Evolutionary conservation across 2,329 filamentous ascomycete species (phyloP).

Genomic region (Macrophomina tecta): DNA sequence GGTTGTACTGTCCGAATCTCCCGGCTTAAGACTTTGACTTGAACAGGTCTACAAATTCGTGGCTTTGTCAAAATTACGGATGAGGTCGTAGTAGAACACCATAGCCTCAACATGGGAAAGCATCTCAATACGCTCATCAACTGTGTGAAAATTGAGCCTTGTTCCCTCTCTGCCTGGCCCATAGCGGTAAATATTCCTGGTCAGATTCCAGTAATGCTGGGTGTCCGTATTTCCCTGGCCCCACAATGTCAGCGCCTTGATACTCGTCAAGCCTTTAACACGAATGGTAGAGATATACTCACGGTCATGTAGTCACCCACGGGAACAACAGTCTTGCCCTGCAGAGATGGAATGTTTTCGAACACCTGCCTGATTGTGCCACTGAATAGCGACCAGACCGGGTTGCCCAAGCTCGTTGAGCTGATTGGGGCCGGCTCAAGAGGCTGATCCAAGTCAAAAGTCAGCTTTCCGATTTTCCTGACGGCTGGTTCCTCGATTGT

Average conservation of each 20-base stretch:
- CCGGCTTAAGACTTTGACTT: too few species aligned
- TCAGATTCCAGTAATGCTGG: slow-evolving; percentile 58
- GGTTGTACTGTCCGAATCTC: too few species aligned
- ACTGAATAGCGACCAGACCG: slow-evolving; percentile 46
- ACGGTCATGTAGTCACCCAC: slow-evolving; percentile 54
- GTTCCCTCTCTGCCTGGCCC: slow-evolving; percentile 54
- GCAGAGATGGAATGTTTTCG: slow-evolving; percentile 36
- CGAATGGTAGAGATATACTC: slow-evolving; percentile 33
- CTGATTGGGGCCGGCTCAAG: slow-evolving; percentile 65
- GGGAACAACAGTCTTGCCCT: slow-evolving; percentile 46
- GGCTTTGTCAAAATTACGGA: slow-evolving; percentile 26
- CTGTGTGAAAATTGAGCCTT: slow-evolving; percentile 56
- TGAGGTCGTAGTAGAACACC: slow-evolving; percentile 36
- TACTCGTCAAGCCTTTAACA: slow-evolving; percentile 32
- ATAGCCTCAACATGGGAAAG: slow-evolving; percentile 52
- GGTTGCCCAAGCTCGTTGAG: slow-evolving; percentile 50
- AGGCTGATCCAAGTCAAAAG: slow-evolving; percentile 46
- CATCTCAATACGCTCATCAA: slow-evolving; percentile 56
- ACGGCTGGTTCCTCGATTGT: slow-evolving; percentile 41
- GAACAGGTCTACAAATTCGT: not conserved
- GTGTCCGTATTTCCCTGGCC: slow-evolving; percentile 59
- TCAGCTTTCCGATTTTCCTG: slow-evolving; percentile 43
- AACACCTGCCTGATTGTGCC: slow-evolving; percentile 46
- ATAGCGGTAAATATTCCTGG: slow-evolving; percentile 61
- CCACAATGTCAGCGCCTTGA: slow-evolving; percentile 39